phyloP scores from a whole-genome alignment of 2,329 filamentous ascomycete genomes.

The Ceratocystis papillata region DNA sequence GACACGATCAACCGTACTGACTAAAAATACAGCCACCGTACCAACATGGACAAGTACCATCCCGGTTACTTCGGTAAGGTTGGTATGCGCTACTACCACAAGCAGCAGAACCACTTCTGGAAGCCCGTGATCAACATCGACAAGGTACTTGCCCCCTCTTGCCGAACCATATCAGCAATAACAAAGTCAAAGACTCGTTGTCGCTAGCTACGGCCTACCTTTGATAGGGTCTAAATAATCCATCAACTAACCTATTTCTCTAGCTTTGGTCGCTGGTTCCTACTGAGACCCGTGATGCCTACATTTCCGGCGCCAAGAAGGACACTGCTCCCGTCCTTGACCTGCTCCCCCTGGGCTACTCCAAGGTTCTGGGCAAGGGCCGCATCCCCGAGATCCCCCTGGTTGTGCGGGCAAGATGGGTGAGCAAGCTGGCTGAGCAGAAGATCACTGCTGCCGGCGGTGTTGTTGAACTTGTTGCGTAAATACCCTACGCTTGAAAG shows the following conservation, averaged over 20 bases:
- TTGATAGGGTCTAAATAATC: conserved; percentile 5
- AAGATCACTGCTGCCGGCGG: conserved; percentile 98
- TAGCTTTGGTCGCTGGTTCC: conserved; percentile 95
- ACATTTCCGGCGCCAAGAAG: conserved; percentile 66
- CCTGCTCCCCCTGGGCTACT: conserved; percentile 93
- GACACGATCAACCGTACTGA: conserved; percentile 13
- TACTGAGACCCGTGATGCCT: conserved; percentile 82
- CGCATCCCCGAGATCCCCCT: conserved; percentile 85
- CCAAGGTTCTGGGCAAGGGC: conserved; percentile 98
- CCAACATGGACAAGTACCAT: conserved; percentile 56
- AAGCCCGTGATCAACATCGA: conserved; percentile 98
- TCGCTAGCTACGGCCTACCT: not conserved
- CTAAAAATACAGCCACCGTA: conserved; percentile 22
- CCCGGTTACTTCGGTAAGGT: conserved; percentile 99
- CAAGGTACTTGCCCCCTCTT: conserved; percentile 52
- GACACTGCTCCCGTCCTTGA: conserved; percentile 96
- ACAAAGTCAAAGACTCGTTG: not conserved
- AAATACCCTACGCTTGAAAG: conserved; percentile 28
- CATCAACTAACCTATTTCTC: conserved; percentile 29
- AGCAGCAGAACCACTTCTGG: conserved; percentile 92
- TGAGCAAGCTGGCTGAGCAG: conserved; percentile 91
- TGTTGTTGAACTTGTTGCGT: conserved; percentile 91
- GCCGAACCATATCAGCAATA: not conserved
- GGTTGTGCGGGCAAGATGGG: conserved; percentile 89
- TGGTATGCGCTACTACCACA: conserved; percentile 94